Conservation (phyloP, 2,329 filamentous ascomycete species). For the Dothideomycetidae sp. region DNA sequence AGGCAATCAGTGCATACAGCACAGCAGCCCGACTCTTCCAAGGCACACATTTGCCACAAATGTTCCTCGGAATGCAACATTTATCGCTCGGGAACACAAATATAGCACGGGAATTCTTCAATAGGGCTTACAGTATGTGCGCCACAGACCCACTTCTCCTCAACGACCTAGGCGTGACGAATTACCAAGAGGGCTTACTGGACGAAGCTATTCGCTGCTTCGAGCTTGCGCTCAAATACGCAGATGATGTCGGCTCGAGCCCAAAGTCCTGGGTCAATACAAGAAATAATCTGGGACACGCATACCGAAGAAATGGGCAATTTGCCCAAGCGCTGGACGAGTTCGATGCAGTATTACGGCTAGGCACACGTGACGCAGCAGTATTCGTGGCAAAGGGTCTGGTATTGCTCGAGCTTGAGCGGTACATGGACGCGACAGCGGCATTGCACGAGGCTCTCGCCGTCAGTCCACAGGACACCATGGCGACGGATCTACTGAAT, state of each 20-base stretch:
- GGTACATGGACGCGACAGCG: conserved; percentile 61
- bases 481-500: conserved; percentile 63
- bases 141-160: conserved; percentile 75
- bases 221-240: conserved; percentile 58
- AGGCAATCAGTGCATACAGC: conserved; percentile 93
- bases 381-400: conserved; percentile 75
- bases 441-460: conserved; percentile 75
- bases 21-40: conserved; percentile 91
- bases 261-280: conserved; percentile 76
- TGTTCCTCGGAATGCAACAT: conserved; percentile 98
- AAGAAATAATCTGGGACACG: conserved; percentile 78
- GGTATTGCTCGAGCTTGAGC: conserved; percentile 63
- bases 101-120: conserved; percentile 85
- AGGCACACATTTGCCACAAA: conserved; percentile 86
- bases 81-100: conserved; percentile 90
- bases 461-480: conserved; percentile 63
- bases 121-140: conserved; percentile 72
- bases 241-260: conserved; percentile 59
- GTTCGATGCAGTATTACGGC: conserved; percentile 76
- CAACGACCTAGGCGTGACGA: conserved; percentile 93
- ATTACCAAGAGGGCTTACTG: conserved; percentile 76
- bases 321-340: conserved; percentile 59
- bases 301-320: conserved; percentile 57
- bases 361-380: conserved; percentile 59
- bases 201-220: conserved; percentile 67